Conservation (phyloP, 768 basidiomycete genomes). For the Clitopilus passeckerianus region DNA sequence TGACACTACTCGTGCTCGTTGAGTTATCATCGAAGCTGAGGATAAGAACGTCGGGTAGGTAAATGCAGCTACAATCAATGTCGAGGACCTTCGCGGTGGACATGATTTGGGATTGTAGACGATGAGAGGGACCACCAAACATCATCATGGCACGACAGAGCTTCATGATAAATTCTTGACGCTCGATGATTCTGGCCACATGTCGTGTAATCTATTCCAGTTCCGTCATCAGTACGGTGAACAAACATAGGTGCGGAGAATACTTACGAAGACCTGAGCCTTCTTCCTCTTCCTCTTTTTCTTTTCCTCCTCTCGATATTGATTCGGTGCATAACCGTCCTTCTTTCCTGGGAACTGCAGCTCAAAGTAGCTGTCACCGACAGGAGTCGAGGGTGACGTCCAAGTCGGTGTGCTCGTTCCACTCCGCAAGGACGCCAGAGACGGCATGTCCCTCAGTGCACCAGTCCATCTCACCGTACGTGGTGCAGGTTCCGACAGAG, state of each 20-base stretch:
- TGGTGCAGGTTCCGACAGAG: slow-evolving; percentile 5
- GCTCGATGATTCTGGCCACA: slow-evolving; percentile 73
- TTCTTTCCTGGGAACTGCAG: not conserved
- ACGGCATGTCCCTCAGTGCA: slow-evolving; percentile 26
- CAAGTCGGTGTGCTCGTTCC: slow-evolving; percentile 18
- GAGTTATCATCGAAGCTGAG: slow-evolving; percentile 78
- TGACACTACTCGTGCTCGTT: slow-evolving; percentile 79
- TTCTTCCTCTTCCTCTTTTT: slow-evolving; percentile 56
- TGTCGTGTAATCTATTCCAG: slow-evolving; percentile 69
- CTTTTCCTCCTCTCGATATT: slow-evolving; percentile 25
- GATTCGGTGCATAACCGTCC: slow-evolving; percentile 1
- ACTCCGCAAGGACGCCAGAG: slow-evolving; percentile 6
- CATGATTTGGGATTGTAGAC: slow-evolving; percentile 76
- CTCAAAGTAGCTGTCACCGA: slow-evolving; percentile 13
- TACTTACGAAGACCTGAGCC: slow-evolving; percentile 65
- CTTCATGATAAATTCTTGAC: slow-evolving; percentile 85
- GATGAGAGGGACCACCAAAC: slow-evolving; percentile 81
- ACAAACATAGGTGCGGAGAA: not conserved
- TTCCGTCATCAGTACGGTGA: not conserved
- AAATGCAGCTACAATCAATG: slow-evolving; percentile 64
- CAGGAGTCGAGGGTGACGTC: slow-evolving; percentile 23
- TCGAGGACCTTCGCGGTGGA: slow-evolving; percentile 78
- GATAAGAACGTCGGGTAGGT: slow-evolving; percentile 71
- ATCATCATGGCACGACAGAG: slow-evolving; percentile 85
- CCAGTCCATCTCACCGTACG: slow-evolving; percentile 4